These are phyloP conservation scores for Emmonsiellopsis sp. DNA, from an alignment of 2,329 filamentous ascomycete genomes.

Conservation along the genomic window DNA sequence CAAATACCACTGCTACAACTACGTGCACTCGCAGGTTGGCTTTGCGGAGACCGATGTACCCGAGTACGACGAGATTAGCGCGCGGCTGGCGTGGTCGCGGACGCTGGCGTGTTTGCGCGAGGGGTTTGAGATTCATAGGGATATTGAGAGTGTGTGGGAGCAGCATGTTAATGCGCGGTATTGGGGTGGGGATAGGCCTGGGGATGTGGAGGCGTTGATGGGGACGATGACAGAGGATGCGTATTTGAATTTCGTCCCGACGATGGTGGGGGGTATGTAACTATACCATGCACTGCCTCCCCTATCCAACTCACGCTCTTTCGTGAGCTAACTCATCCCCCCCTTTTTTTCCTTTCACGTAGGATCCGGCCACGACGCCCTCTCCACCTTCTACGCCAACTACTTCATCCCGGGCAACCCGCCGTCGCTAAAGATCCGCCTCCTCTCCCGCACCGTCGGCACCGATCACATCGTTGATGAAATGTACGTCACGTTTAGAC, in stretches of 20 bases:
- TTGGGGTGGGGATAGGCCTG: background rate
- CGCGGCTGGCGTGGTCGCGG: slow-evolving; percentile 60
- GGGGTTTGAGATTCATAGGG: slow-evolving; percentile 43
- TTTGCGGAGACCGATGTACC: slow-evolving; percentile 65
- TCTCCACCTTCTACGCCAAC: slow-evolving; percentile 45
- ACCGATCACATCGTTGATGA: slow-evolving; percentile 53
- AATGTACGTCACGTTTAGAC: slow-evolving; percentile 47
- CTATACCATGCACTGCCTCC: slow-evolving; percentile 8
- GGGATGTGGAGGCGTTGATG: slow-evolving; percentile 27
- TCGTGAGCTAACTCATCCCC: too few species aligned
- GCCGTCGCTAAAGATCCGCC: slow-evolving; percentile 41
- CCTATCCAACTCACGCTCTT: slow-evolving; percentile 11
- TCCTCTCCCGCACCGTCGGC: slow-evolving; percentile 50
- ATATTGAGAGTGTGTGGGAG: slow-evolving; percentile 23
- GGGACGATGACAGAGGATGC: slow-evolving; percentile 16
- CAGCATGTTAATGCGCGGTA: slow-evolving; percentile 16
- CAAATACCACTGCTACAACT: slow-evolving; percentile 42
- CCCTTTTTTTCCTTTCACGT: slow-evolving; percentile 5
- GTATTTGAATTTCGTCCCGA: slow-evolving; percentile 21
- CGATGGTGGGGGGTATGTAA: slow-evolving; percentile 27
- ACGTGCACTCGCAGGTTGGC: slow-evolving; percentile 48
- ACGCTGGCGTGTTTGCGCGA: slow-evolving; percentile 50
- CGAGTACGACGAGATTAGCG: slow-evolving; percentile 54
- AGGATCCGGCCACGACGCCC: slow-evolving; percentile 32
- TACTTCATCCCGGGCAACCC: slow-evolving; percentile 47